Percentiles rank a stretch among this genome's conserved stretches.
phyloP scores from a whole-genome alignment of 1,284 basidiomycete species.

The Austroboletus niveus region DNA sequence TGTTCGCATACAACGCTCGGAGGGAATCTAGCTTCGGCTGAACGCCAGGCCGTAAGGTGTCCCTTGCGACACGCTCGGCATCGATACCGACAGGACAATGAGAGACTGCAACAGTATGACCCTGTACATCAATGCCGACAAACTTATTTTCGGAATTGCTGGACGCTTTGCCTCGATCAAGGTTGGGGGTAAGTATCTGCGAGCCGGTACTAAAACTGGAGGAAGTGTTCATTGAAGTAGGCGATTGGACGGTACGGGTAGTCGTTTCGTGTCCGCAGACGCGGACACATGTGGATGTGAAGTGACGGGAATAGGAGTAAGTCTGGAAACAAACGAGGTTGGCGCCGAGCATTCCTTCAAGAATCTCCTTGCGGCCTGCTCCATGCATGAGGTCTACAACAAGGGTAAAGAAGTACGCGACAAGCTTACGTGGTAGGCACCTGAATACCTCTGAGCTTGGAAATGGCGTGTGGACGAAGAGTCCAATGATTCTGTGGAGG shows the following conservation, averaged over 20 bases:
- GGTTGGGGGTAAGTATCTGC: conserved; percentile 12
- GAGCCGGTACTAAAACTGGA: conserved; percentile 7
- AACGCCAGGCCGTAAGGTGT: conserved; percentile 83
- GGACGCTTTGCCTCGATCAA: conserved; percentile 36
- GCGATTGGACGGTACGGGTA: conserved; percentile 45
- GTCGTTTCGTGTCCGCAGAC: conserved; percentile 95
- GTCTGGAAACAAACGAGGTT: conserved; percentile 98
- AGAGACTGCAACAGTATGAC: conserved; percentile 81
- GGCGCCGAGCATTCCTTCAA: conserved; percentile 98
- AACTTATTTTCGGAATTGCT: conserved; percentile 24
- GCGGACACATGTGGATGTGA: conserved; percentile 91
- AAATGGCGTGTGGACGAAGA: conserved; percentile 98
- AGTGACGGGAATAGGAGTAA: conserved; percentile 96
- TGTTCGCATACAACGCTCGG: conserved; percentile 85
- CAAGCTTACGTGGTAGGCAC: conserved; percentile 76
- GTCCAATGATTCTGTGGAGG: conserved; percentile 74
- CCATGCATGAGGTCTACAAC: background rate
- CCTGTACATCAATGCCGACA: conserved; percentile 84
- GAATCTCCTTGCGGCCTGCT: conserved; percentile 80
- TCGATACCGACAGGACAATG: conserved; percentile 99
- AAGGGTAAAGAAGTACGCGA: background rate
- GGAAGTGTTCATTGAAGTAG: conserved; percentile 29
- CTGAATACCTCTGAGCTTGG: conserved; percentile 96
- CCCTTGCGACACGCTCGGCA: conserved; percentile 82
- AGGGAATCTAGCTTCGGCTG: conserved; percentile 88